Conservation (phyloP, 2,329 filamentous ascomycete genomes). For the Fusarium subglutinans region DNA sequence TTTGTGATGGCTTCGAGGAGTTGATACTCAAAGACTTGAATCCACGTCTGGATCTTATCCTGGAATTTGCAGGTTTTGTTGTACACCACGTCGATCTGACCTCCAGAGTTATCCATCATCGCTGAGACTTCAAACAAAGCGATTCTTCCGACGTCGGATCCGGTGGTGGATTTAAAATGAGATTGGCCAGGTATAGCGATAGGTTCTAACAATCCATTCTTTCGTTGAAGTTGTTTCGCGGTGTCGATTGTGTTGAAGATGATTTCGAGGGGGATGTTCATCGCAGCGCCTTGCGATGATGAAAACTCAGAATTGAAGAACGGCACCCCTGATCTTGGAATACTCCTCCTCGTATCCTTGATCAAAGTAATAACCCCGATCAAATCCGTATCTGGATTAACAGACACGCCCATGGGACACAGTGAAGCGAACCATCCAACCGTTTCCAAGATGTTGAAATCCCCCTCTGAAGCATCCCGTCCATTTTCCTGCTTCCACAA, state of each 20-base stretch:
- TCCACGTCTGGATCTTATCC: conserved; percentile 57
- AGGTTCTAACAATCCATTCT: conserved; percentile 60
- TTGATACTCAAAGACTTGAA: conserved; percentile 57
- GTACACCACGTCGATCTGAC: conserved; percentile 58
- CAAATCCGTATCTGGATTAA: conserved; percentile 58
- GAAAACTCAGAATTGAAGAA: conserved; percentile 61
- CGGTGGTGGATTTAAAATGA: conserved; percentile 56
- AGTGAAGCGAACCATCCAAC: conserved; percentile 70
- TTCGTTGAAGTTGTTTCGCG: conserved; percentile 57
- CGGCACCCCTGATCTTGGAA: conserved; percentile 55
- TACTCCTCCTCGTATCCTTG: conserved; percentile 60
- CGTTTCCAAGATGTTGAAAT: conserved; percentile 63
- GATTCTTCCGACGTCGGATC: conserved; percentile 57
- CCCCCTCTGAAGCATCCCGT: conserved; percentile 54
- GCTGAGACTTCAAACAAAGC: conserved; percentile 62
- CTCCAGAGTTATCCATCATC: conserved; percentile 54
- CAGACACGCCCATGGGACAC: conserved; percentile 58
- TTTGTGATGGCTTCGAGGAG: conserved; percentile 55
- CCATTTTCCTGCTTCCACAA: conserved; percentile 66
- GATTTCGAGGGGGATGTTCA: conserved; percentile 64
- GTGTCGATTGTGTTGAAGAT: conserved; percentile 66
- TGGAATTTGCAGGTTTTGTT: conserved; percentile 54
- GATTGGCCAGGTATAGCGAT: conserved; percentile 52
- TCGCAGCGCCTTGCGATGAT: conserved; percentile 43
- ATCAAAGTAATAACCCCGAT: conserved; percentile 61